Base-by-base conservation (phyloP, 73 alveolate genomes). In the Symbiodinium natans region DNA sequence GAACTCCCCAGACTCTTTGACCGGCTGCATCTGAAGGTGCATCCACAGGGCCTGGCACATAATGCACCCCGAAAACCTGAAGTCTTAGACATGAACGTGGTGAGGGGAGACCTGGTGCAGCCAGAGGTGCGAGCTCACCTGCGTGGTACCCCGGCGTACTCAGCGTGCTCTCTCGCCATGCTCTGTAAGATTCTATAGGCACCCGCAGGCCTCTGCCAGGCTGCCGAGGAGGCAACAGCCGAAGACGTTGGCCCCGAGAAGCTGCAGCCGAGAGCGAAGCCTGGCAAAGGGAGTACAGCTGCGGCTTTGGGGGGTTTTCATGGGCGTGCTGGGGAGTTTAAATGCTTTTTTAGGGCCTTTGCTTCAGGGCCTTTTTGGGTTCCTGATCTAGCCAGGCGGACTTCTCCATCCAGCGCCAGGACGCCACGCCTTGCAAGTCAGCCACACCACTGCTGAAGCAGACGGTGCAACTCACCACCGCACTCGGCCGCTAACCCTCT, bases 61-160 rank as follows among this genome's bases (percentile, higher is more conserved):
- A n/a, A n/a, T n/a, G n/a, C n/a, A n/a, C n/a, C n/a, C n/a, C n/a
- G n/a, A n/a, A n/a, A n/a, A n/a, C n/a, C n/a, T n/a, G n/a, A n/a
- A n/a, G n/a, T n/a, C n/a, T n/a, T n/a, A n/a, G n/a, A n/a, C n/a
- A n/a, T n/a, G n/a, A n/a, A n/a, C n/a, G n/a, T n/a, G n/a, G n/a
- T n/a, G n/a, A n/a, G n/a, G 46, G 48, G 34, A 31, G 43, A 31
- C 96, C 87, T 90, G 96, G 39, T 90, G 96, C 31, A 41, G 86
- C 96, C 96, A 90, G n/a, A 90, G 77, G 75, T 90, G 96, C 38
- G 88, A 68, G 77, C 74, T 41, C 52, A 90, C 96, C 96, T 90
- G 48, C 39, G n/a, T 2, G 42, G 29, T 23, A 34, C 34, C 33
- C 7, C 83, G 23, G 31, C 38, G 31, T 68, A 27, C 11, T n/a